These are phyloP conservation scores for Apocynum venetum DNA, from an alignment of 257 asterid genomes.

Conservation along the genomic window DNA sequence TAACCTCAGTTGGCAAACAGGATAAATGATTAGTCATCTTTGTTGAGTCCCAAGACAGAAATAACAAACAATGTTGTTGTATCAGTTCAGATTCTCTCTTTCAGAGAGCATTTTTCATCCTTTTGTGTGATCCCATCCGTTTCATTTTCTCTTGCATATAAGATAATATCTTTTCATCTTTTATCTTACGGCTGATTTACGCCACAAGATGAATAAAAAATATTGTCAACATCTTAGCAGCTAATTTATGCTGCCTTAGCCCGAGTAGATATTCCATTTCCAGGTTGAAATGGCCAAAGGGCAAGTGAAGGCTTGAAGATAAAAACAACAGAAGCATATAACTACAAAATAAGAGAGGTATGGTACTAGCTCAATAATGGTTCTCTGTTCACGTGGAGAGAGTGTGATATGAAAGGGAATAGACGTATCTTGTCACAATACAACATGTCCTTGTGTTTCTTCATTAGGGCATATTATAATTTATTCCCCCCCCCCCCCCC, in stretches of 20 bases:
- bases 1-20: conserved; percentile 15
- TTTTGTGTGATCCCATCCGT: not conserved
- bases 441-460: not conserved
- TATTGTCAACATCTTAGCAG: not conserved
- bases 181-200: not conserved
- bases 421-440: conserved; percentile 19
- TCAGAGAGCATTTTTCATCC: conserved; percentile 4
- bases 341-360: not conserved
- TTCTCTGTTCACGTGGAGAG: conserved; percentile 42
- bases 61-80: conserved; percentile 12
- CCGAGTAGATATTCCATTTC: not conserved
- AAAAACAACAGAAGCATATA: not conserved
- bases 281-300: not conserved
- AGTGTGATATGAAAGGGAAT: conserved; percentile 34
- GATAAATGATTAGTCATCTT: not conserved
- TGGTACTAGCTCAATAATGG: conserved; percentile 14
- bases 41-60: conserved; percentile 6
- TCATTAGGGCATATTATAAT: not conserved
- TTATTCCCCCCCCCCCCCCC: not conserved
- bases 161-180: not conserved
- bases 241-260: not conserved
- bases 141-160: not conserved
- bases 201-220: not conserved
- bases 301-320: not conserved
- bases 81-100: conserved; percentile 2